Conservation (phyloP, 2,329 filamentous ascomycete species). For the Incumbomyces delicatus region DNA sequence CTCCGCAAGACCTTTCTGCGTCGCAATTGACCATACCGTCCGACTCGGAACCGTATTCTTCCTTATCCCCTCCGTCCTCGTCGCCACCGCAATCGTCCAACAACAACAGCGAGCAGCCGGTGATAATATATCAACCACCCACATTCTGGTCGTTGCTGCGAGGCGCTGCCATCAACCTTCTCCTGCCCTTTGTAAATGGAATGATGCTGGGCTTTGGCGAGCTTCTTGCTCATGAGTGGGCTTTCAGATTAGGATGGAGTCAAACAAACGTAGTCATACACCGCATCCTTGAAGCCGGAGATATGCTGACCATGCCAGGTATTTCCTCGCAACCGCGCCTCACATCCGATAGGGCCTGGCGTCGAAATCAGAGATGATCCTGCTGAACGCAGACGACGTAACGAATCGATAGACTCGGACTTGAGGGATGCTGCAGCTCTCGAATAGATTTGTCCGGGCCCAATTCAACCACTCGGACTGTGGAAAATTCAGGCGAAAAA, state of each 20-base stretch:
- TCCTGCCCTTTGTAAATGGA: conserved; percentile 92
- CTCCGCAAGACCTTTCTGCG: conserved; percentile 20
- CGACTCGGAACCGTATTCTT: conserved; percentile 41
- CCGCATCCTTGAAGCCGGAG: too few relatives aligned
- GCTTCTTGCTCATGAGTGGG: conserved; percentile 89
- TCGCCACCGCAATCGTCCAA: conserved; percentile 30
- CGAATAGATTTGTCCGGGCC: conserved; percentile 39
- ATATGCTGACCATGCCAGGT: conserved; percentile 12
- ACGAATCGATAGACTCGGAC: conserved; percentile 36
- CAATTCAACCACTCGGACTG: too few relatives aligned
- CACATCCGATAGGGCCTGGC: conserved; percentile 64
- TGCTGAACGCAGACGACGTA: conserved; percentile 42
- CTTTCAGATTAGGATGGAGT: conserved; percentile 86
- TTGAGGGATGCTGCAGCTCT: conserved; percentile 58
- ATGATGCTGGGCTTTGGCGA: conserved; percentile 98
- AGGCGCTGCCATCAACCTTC: conserved; percentile 87
- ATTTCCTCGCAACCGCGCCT: conserved; percentile 15
- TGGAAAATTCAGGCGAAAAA: too few relatives aligned
- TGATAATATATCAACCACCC: conserved; percentile 82
- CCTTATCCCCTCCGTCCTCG: conserved; percentile 26
- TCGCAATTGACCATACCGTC: conserved; percentile 32
- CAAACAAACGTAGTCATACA: conserved; percentile 88
- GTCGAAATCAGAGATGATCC: conserved; percentile 67
- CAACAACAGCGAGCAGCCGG: conserved; percentile 38
- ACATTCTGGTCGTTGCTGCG: conserved; percentile 77